Evolutionary conservation across 2,329 filamentous ascomycete genomes (phyloP), one percentile per base, ranked within the genome.

Genomic region (Ophiostoma piceae): DNA sequence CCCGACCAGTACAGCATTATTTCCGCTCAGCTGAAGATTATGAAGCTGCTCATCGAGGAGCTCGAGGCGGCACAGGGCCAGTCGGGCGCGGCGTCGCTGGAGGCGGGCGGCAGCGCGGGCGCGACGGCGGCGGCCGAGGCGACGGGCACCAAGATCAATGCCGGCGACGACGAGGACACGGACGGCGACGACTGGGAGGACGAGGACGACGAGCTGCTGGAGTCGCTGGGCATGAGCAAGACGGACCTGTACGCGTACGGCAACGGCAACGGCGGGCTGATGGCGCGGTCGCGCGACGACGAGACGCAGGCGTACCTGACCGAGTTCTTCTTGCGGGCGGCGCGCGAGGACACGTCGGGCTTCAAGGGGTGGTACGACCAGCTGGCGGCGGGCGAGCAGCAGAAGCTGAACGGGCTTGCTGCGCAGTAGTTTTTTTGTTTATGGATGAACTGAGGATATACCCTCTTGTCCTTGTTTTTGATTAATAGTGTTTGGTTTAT

Each of bases 11-110:
- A 90, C 81, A 97, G 93, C 6, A 87, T 91, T 71, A 88, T 99
- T 71, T 88, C 94, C 0, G 94, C 94, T 0, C 89, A 92, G 1
- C 85, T 99, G 76, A 99, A 99, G 82, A 97, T 99, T 72, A 82
- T 98, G 79, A 99, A 99, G 82, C 90, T 98, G 3, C 87, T 99
- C 9, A 90, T 98, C 66, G 92, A 97, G 77, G 95, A 99, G 80
- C 87, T 99, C 2, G 84, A 91, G 6, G 92, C 92, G 0, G 92
- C 93, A 1, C 89, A 91, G 4, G 92, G 92, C 32, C 80, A 81
- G n/a, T 80, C 83, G 71, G 71, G 69, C 66, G 82, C 82, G 67
- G 67, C 68, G n/a, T 68, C 67, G 29, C 68, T 72, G 8, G 71
- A 68, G 60, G 72, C 57, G 12, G 69, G 39, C 26, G 68, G 66